phyloP scores from a whole-genome alignment of 257 asterid species.

The Capsicum pubescens region DNA sequence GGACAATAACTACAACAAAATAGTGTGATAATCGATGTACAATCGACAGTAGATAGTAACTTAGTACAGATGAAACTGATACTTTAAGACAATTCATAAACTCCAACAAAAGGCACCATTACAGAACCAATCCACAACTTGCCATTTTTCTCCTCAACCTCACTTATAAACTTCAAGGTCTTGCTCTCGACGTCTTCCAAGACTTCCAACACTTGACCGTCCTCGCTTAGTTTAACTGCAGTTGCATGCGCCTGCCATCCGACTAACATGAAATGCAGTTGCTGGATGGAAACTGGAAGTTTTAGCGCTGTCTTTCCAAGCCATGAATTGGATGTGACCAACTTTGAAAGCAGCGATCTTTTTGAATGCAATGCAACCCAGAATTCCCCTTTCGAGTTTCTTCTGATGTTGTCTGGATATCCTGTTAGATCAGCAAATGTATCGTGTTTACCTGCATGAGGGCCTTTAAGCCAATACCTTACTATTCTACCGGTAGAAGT shows the following conservation, averaged over 20 bases:
- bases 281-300: slow-evolving; percentile 58
- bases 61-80: background rate
- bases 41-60: too few relatives aligned
- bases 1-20: too few relatives aligned
- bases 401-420: slow-evolving; percentile 71
- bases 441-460: slow-evolving; percentile 53
- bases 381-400: slow-evolving; percentile 61
- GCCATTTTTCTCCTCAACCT: slow-evolving; percentile 72
- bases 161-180: slow-evolving; percentile 64
- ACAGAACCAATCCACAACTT: slow-evolving; percentile 76
- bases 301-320: slow-evolving; percentile 49
- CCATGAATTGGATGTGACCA: slow-evolving; percentile 46
- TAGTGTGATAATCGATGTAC: too few relatives aligned
- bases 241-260: slow-evolving; percentile 72
- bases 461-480: slow-evolving; percentile 65
- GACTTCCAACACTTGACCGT: slow-evolving; percentile 59
- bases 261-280: slow-evolving; percentile 60
- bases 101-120: slow-evolving; percentile 61
- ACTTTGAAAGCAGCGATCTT: slow-evolving; percentile 39
- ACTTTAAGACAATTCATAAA: slow-evolving; percentile 39
- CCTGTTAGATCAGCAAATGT: slow-evolving; percentile 60
- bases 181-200: slow-evolving; percentile 67
- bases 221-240: slow-evolving; percentile 58
- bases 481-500: slow-evolving; percentile 42
- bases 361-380: slow-evolving; percentile 79